Conservation (phyloP, 2,329 filamentous ascomycete species). For the Mycocentrospora acerina region DNA sequence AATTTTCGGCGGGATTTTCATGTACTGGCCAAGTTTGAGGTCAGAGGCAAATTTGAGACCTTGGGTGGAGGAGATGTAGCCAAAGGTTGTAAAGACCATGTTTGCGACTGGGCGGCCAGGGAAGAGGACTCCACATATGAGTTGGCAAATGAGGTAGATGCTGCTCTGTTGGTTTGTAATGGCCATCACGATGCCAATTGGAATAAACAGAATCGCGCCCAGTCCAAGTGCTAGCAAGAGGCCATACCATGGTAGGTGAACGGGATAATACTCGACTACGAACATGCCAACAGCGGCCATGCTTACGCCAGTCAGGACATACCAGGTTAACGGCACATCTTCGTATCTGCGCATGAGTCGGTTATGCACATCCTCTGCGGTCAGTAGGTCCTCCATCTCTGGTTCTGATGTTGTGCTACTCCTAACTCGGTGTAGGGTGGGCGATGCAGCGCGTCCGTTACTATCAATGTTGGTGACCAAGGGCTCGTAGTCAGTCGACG, state of each 20-base stretch:
- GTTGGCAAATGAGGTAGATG: slow-evolving; percentile 83
- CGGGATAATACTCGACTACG: slow-evolving; percentile 75
- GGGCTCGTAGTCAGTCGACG: slow-evolving; percentile 36
- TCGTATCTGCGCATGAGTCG: slow-evolving; percentile 80
- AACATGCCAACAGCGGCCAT: slow-evolving; percentile 82
- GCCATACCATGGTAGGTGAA: slow-evolving; percentile 85
- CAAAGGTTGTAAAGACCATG: slow-evolving; percentile 92
- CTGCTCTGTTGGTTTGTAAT: slow-evolving; percentile 88
- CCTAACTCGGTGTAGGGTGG: slow-evolving; percentile 18
- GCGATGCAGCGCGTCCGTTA: slow-evolving; percentile 30
- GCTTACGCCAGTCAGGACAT: slow-evolving; percentile 70
- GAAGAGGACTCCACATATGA: slow-evolving; percentile 79
- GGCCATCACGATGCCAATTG: slow-evolving; percentile 90
- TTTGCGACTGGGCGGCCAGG: slow-evolving; percentile 85
- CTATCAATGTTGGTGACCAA: slow-evolving; percentile 34
- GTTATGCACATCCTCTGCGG: slow-evolving; percentile 78
- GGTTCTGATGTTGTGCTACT: slow-evolving; percentile 39
- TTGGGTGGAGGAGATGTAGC: slow-evolving; percentile 84
- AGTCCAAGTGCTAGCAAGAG: slow-evolving; percentile 76
- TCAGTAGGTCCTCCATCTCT: slow-evolving; percentile 57
- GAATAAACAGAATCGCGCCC: slow-evolving; percentile 80
- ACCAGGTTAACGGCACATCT: slow-evolving; percentile 81
- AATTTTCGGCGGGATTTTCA: slow-evolving; percentile 81
- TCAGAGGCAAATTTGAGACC: slow-evolving; percentile 88
- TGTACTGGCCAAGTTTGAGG: slow-evolving; percentile 83